Evolutionary conservation across 352 stramenopile genomes (phyloP), one percentile per base, ranked within the genome.

Genomic region (Phytophthora colocasiae): DNA sequence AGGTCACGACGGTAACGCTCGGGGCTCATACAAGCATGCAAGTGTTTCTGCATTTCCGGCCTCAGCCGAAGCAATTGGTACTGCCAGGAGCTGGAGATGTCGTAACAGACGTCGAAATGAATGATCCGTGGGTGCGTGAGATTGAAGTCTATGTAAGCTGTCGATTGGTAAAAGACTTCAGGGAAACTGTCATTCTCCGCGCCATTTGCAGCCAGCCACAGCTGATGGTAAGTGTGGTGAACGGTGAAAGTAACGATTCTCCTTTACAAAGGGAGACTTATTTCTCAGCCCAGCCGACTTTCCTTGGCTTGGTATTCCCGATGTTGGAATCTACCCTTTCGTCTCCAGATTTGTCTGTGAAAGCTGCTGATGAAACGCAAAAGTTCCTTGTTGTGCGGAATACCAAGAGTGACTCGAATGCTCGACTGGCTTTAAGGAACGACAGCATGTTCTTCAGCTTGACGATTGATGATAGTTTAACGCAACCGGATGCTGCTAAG

Each of bases 101-200:
- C 11, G 47, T 59, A 5, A 49, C 56, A 19, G 58, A 75, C 6
- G 7, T 41, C 26, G 63, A 74, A 44, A 38, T 49, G 39, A 75
- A 64, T 22, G 84, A 91, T 19, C 76, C 80, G 2, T 96, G 88
- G 86, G 73, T 82, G n/a, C 85, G 86, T 44, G 87, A 95, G 60
- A 89, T 96, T 38, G 88, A 96, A 61, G 84, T 95, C 15, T 96
- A 96, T 48, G 75, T 96, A 43, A 96, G 89, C 69, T 96, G 88
- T 47, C 88, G 88, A 38, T 73, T 96, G 14, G 88, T 96, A 29
- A 95, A 95, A 64, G 88, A 96, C 61, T 96, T 96, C 45, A 78
- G 88, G 17, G 88, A 96, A 66, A 96, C 85, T 0, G 88, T 96
- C 0, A 77, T 92, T 27, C 64, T 96, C 9, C 81, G 82, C 8